Percentiles rank a stretch among this genome's conserved stretches.
phyloP scores from a whole-genome alignment of 2,329 filamentous ascomycete genomes.

The Hypoxylon sp. region DNA sequence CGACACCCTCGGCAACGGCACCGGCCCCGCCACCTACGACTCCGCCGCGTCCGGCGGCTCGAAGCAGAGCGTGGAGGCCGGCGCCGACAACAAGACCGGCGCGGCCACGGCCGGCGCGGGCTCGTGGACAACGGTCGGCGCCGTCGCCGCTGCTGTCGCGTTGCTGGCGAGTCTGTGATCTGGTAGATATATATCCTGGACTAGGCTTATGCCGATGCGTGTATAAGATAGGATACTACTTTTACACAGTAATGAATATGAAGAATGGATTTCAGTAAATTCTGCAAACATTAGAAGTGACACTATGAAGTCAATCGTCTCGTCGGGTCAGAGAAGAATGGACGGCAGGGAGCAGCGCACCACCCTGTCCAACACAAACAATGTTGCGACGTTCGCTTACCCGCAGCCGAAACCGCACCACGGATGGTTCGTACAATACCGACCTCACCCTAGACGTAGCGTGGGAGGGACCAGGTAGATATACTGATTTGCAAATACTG shows the following conservation, averaged over 20 bases:
- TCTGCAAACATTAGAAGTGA: too few species aligned
- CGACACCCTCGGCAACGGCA: constrained; percentile 41
- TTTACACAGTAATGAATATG: not conserved
- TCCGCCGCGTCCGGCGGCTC: not conserved
- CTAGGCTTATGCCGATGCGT: not conserved
- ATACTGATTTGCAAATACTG: too few species aligned
- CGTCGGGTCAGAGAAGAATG: too few species aligned
- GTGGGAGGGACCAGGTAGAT: too few species aligned
- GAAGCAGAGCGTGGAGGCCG: not conserved
- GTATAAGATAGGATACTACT: not conserved
- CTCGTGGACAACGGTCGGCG: not conserved
- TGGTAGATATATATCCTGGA: not conserved
- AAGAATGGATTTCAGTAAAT: too few species aligned
- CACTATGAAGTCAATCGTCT: too few species aligned
- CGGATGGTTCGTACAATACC: too few species aligned
- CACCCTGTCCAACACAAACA: too few species aligned
- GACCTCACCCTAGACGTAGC: too few species aligned
- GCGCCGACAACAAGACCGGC: not conserved
- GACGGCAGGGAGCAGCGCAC: too few species aligned
- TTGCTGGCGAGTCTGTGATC: constrained; percentile 10
- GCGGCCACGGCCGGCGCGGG: not conserved
- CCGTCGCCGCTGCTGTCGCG: not conserved
- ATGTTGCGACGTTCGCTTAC: too few species aligned
- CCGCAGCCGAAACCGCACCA: too few species aligned
- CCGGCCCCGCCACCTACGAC: constrained; percentile 35